Conservation (phyloP, 345 rosid species). For the Excoecaria cochinchinensis region DNA sequence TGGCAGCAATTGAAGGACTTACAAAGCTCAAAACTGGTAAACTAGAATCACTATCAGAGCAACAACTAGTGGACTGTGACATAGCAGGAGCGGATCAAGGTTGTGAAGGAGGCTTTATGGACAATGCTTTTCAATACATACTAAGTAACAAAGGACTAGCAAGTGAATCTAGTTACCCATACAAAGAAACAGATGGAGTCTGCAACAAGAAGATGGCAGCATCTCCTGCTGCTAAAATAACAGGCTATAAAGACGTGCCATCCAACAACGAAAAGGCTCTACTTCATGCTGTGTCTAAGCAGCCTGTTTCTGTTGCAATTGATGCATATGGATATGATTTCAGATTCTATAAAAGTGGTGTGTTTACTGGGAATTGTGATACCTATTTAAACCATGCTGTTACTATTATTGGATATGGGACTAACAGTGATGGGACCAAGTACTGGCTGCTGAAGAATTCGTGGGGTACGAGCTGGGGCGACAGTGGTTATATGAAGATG, state of each 20-base stretch:
- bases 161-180: constrained; percentile 46
- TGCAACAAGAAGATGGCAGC: constrained; percentile 28
- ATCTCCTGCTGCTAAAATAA: constrained; percentile 25
- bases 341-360: constrained; percentile 40
- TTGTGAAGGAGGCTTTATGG: constrained; percentile 43
- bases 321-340: constrained; percentile 31
- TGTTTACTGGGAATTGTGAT: constrained; percentile 43
- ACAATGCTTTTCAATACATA: constrained; percentile 44
- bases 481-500: constrained; percentile 52
- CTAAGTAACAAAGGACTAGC: constrained; percentile 42
- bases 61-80: constrained; percentile 56
- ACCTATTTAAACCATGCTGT: constrained; percentile 44
- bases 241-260: constrained; percentile 40
- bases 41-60: constrained; percentile 55
- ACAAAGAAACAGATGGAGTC: constrained; percentile 27
- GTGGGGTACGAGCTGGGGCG: constrained; percentile 61
- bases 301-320: constrained; percentile 53
- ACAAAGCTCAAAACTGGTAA: constrained; percentile 41
- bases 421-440: constrained; percentile 33
- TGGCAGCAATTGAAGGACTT: constrained; percentile 59
- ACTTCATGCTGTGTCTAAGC: constrained; percentile 44
- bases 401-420: constrained; percentile 57
- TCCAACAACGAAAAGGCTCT: constrained; percentile 45
- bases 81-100: constrained; percentile 26
- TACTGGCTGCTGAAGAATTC: constrained; percentile 69